Evolutionary conservation across 2,329 filamentous ascomycete genomes (phyloP), one percentile per base, ranked within the genome.

Genomic region (Chalaropsis ovoidea): DNA sequence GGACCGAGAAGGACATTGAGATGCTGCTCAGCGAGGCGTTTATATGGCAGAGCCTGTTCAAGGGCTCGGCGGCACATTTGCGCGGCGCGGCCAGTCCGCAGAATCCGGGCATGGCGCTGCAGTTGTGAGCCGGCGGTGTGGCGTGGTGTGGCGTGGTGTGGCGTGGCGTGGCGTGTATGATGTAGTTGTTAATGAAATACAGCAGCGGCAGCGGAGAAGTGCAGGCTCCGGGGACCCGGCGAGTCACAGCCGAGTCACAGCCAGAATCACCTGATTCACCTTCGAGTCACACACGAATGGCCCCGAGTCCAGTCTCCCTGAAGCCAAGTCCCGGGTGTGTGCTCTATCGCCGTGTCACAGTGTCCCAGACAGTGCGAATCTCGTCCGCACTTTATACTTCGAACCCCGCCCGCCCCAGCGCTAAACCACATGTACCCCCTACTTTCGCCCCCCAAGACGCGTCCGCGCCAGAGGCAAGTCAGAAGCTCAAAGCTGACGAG

Each of bases 1-100:
- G 94, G 94, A 96, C 90, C 0, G 94, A 96, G 74, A 97, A 97
- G 78, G 94, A 99, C 73, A 95, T 99, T 71, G 94, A 97, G 75
- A 81, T 99, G 67, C 79, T 99, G 65, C 80, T 99, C 54, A 96
- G 91, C 73, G 94, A 99, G 77, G 94, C 94, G 2, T 99, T 94
- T 72, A 96, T 99, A 69, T 99, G 94, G 95, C 92, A 99, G 78
- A 96, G 90, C 73, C 79, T 99, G 56, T 99, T 96, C 77, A 91
- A 95, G 72, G 93, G 93, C 62, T 96, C 91, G 10, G 87, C 90
- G 65, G 95, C 94, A 45, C 94, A 99, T 78, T 78, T 99, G 68
- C 82, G 85, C 69, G 82, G 83, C 13, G 79, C 75, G 0, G 73
- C 75, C 4, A 65, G 54, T 19, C 77, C 72, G 62, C 74, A 77